Evolutionary conservation across 2,329 filamentous ascomycete species (phyloP), one percentile per base, ranked within the genome.

Genomic region (Cytospora chrysosperma): DNA sequence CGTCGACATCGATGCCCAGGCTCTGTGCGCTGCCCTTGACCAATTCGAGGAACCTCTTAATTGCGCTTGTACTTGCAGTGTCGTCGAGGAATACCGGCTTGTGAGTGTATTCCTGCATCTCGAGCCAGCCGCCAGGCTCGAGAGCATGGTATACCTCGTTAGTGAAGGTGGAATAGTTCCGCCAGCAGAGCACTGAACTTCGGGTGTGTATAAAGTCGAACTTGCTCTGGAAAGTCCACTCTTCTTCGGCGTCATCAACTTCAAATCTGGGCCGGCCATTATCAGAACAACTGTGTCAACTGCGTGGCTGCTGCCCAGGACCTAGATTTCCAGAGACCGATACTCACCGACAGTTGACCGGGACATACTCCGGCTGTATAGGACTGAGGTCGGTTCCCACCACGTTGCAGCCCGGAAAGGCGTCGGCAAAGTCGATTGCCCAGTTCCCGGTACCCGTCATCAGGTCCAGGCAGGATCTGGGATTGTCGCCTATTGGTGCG

Each of bases 371-470:
- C 12, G 70, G 69, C 53, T 71, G 69, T 28, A 70, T 70, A 8
- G 68, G 68, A 51, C 69, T 70, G 24, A 71, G 64, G 34, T 71
- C 70, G 13, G 67, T 69, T 21, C 70, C 70, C 24, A 69, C 47
- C 4, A 71, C 69, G 32, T 68, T 59, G 30, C 67, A 61, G 30
- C 67, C 61, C 15, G 70, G 69, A 19, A 69, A 59, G 17, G 66
- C 60, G 5, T 60, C 56, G 5, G 68, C 67, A 56, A 69, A 71
- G n/a, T 72, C 70, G 24, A 70, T 69, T 19, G 68, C 70, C 69
- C 70, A 72, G 55, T 70, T 69, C 13, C 70, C 70, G 1, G 69
- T 71, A 5, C 69, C 71, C 1, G 72, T 73, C 51, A 71, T 71
- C 13, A 72, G 21, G 43, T 73, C 72, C 21, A 73, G 63, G 17